A percentile compares a stretch with the other conserved stretches of the same genome.
phyloP scores from a whole-genome alignment of 345 rosid species.

The Lepidium sativum region DNA sequence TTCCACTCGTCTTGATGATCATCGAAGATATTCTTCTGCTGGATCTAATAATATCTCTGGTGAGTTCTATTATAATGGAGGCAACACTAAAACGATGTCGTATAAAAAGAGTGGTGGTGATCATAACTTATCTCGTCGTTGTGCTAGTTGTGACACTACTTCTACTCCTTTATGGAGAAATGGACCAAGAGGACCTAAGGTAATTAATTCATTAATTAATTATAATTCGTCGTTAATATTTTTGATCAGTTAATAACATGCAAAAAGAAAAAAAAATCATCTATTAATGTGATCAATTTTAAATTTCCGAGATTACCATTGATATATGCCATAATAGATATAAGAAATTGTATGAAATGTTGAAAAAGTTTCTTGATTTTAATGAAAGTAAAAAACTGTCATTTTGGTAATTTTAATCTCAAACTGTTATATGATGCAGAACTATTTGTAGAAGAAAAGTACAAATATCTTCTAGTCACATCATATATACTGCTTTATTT shows the following conservation, averaged over 20 bases:
- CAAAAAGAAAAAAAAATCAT: too few relatives aligned
- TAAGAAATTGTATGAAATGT: too few relatives aligned
- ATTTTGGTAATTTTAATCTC: not conserved
- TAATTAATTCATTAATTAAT: not conserved
- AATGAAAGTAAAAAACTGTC: not conserved
- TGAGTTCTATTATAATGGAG: too few relatives aligned
- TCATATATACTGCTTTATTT: not conserved
- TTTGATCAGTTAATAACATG: not conserved
- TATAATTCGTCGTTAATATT: not conserved
- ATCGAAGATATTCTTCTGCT: too few relatives aligned
- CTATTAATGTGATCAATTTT: too few relatives aligned
- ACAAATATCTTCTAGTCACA: not conserved
- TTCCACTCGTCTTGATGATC: too few relatives aligned
- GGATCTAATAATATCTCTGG: too few relatives aligned
- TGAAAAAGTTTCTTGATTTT: not conserved
- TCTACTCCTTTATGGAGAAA: slow-evolving; percentile 91
- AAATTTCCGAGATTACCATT: too few relatives aligned
- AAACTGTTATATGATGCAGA: not conserved
- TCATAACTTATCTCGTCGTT: slow-evolving; percentile 65
- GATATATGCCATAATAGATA: not conserved
- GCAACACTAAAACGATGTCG: slow-evolving; percentile 29
- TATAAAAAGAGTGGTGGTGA: slow-evolving; percentile 34
- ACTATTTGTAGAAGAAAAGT: not conserved
- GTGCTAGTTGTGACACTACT: slow-evolving; percentile 88
- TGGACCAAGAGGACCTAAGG: slow-evolving; percentile 72